These are phyloP conservation scores for Leccinum subrobustum DNA, from an alignment of 1,284 basidiomycete species.

Conservation along the genomic window DNA sequence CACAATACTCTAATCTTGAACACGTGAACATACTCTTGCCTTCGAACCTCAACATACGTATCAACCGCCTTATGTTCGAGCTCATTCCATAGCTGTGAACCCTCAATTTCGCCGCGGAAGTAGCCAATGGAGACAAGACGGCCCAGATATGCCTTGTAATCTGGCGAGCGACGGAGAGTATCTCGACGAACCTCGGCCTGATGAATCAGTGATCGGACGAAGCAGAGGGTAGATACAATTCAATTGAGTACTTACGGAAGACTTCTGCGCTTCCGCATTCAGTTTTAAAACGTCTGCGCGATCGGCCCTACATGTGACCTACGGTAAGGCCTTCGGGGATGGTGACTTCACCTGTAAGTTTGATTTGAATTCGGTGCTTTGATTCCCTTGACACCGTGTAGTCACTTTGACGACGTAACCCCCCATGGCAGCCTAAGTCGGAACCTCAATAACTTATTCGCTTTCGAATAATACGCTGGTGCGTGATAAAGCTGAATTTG, in stretches of 20 bases:
- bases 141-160: conserved; percentile 68
- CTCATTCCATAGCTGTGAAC: conserved; percentile 71
- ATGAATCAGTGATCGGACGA: background rate
- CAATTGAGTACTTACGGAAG: conserved; percentile 44
- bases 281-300: conserved; percentile 39
- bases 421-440: background rate
- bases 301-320: background rate
- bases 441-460: background rate
- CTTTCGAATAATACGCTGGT: background rate
- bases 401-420: background rate
- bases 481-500: background rate
- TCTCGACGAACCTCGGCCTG: conserved; percentile 65
- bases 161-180: conserved; percentile 58
- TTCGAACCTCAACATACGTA: conserved; percentile 62
- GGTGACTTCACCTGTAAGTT: background rate
- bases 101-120: conserved; percentile 75
- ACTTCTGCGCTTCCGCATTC: conserved; percentile 38
- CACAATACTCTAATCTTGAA: background rate
- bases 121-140: conserved; percentile 65
- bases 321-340: too few relatives aligned
- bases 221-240: background rate
- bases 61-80: conserved; percentile 70
- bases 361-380: background rate
- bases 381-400: background rate
- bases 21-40: conserved; percentile 57